Percentiles rank a stretch among this genome's conserved stretches.
These are phyloP conservation scores for Claviceps humidiphila DNA, from an alignment of 2,329 filamentous ascomycete species.

Conservation along the genomic window DNA sequence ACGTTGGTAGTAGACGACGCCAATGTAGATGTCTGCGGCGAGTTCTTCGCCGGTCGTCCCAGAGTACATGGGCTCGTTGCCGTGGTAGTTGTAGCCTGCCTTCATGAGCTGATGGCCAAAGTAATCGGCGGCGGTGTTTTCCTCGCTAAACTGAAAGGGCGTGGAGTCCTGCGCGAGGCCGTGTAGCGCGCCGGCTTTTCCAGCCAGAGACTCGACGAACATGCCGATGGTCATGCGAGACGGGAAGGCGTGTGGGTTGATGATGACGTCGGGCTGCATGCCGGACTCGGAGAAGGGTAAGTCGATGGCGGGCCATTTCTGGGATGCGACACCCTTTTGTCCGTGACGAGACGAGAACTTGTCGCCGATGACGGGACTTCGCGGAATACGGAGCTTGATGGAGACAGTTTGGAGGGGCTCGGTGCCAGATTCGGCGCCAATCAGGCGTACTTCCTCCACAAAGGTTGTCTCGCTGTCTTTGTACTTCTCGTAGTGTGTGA, in stretches of 20 bases:
- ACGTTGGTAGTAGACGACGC: constrained; percentile 95
- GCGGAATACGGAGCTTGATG: constrained; percentile 83
- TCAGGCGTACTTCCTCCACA: constrained; percentile 82
- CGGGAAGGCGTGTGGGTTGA: constrained; percentile 98
- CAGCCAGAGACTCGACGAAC: constrained; percentile 94
- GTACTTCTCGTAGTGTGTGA: constrained; percentile 84
- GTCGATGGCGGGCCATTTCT: constrained; percentile 86
- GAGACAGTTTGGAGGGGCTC: constrained; percentile 81
- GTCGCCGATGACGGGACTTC: constrained; percentile 87
- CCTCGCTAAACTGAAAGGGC: constrained; percentile 86
- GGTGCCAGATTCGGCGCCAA: constrained; percentile 70
- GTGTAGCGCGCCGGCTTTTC: constrained; percentile 87
- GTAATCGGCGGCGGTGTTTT: constrained; percentile 83
- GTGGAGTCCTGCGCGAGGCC: constrained; percentile 93
- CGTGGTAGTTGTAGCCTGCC: constrained; percentile 95
- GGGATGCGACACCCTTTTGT: constrained; percentile 92
- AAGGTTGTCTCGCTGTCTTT: constrained; percentile 83
- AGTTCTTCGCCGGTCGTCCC: constrained; percentile 94
- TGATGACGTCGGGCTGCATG: constrained; percentile 95
- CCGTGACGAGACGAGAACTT: constrained; percentile 98
- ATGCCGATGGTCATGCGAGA: constrained; percentile 99
- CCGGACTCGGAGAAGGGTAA: constrained; percentile 96
- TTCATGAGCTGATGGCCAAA: constrained; percentile 93
- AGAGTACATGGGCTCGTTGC: constrained; percentile 97
- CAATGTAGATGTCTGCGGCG: constrained; percentile 88